phyloP scores from a whole-genome alignment of 2,329 filamentous ascomycete species.

The Fusarium sororula region DNA sequence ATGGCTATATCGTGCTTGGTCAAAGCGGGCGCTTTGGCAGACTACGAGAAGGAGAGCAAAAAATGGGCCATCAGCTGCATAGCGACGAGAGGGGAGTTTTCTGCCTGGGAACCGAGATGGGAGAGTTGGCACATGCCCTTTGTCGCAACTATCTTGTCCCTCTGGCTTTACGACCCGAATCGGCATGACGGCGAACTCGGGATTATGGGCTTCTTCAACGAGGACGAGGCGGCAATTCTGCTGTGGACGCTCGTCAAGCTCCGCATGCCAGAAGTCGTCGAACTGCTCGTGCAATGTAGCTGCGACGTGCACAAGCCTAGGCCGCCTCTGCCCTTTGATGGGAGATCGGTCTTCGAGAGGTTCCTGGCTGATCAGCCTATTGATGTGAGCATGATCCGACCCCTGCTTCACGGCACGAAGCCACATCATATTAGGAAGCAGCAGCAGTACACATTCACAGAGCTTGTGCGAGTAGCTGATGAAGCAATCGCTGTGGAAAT shows the following conservation, averaged over 20 bases:
- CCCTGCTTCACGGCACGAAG: conserved; percentile 18
- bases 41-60: conserved; percentile 26
- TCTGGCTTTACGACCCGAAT: neutral
- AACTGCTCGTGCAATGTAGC: conserved; percentile 19
- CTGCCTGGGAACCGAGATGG: conserved; percentile 2
- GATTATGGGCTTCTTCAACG: neutral
- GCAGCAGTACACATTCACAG: conserved; percentile 23
- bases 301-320: conserved; percentile 15
- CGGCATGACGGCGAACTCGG: neutral
- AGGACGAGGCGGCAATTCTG: conserved; percentile 15
- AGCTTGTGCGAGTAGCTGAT: neutral
- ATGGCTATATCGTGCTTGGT: conserved; percentile 26
- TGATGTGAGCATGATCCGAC: conserved; percentile 1
- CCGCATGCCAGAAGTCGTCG: conserved; percentile 6
- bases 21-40: conserved; percentile 17
- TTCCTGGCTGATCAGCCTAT: conserved; percentile 15
- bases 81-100: neutral
- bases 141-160: conserved; percentile 8
- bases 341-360: conserved; percentile 22
- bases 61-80: conserved; percentile 30
- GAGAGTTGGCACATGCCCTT: conserved; percentile 25
- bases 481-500: conserved; percentile 2
- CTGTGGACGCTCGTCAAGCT: conserved; percentile 10
- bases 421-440: conserved; percentile 9
- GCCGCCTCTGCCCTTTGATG: neutral